phyloP scores from a whole-genome alignment of 1,284 basidiomycete species.

The Tilletia setariae region DNA sequence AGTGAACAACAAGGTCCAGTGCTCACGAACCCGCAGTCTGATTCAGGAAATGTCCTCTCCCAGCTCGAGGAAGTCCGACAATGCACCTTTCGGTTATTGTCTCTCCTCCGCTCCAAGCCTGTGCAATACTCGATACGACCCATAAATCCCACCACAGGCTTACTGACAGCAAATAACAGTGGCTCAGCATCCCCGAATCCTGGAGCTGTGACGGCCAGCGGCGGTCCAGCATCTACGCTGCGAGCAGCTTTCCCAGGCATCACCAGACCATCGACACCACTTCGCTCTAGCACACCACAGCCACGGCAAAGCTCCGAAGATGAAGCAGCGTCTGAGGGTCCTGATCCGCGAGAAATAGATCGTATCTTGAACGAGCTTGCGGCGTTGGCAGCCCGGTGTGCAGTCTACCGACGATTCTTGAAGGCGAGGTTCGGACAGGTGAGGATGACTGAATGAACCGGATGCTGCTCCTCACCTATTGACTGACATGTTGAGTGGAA shows the following conservation, averaged over 20 bases:
- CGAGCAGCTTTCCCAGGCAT: slow-evolving; percentile 7
- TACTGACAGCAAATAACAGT: neutral
- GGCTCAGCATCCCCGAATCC: slow-evolving; percentile 6
- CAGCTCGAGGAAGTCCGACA: slow-evolving; percentile 22
- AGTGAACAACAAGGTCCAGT: slow-evolving; percentile 12
- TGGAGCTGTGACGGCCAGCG: neutral
- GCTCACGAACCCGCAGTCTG: neutral
- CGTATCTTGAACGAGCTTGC: slow-evolving; percentile 79
- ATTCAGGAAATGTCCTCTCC: neutral
- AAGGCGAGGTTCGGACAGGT: slow-evolving; percentile 66
- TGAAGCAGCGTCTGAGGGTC: slow-evolving; percentile 62
- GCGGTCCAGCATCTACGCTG: slow-evolving; percentile 3
- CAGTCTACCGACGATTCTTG: slow-evolving; percentile 82
- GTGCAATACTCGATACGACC: slow-evolving; percentile 5
- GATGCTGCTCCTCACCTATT: slow-evolving; percentile 1
- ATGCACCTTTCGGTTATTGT: slow-evolving; percentile 17
- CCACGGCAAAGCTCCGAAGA: slow-evolving; percentile 30
- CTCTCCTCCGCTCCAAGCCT: slow-evolving; percentile 3
- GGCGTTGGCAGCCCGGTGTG: slow-evolving; percentile 86
- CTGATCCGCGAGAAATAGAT: slow-evolving; percentile 87
- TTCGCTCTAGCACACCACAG: slow-evolving; percentile 1
- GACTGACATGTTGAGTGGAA: no score
- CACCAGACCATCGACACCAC: slow-evolving; percentile 3
- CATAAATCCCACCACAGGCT: neutral
- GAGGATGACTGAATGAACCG: slow-evolving; percentile 25